Percentiles rank a stretch among this genome's conserved stretches.
Evolutionary conservation across 768 basidiomycete species (phyloP).

Genomic region (Thelephora ganbajun): DNA sequence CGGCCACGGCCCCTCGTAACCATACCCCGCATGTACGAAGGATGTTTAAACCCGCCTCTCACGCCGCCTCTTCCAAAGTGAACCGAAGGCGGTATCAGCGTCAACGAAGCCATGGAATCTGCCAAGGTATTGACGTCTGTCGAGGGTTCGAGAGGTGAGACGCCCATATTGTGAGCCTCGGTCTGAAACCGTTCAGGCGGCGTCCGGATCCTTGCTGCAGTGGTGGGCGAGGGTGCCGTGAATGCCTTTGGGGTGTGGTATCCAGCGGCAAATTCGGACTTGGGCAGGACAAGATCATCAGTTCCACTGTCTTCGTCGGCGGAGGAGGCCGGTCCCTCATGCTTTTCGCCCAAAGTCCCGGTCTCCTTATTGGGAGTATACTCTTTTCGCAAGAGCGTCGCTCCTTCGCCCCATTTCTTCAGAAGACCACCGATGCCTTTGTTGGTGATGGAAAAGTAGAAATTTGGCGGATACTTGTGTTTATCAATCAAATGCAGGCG

Average conservation of each 20-base stretch:
- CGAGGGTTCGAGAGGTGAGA: constrained; percentile 1
- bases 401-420: constrained; percentile 74
- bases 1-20: background rate
- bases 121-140: constrained; percentile 34
- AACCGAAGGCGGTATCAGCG: constrained; percentile 54
- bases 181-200: constrained; percentile 1
- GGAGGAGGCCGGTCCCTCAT: constrained; percentile 13
- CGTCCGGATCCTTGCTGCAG: constrained; percentile 6
- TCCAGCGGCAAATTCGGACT: constrained; percentile 7
- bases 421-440: constrained; percentile 77
- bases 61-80: constrained; percentile 60
- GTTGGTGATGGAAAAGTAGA: constrained; percentile 85
- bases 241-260: constrained; percentile 5
- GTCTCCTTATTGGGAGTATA: constrained; percentile 38
- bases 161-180: constrained; percentile 12
- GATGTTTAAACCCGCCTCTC: background rate
- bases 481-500: constrained; percentile 70
- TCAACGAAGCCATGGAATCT: constrained; percentile 29
- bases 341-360: constrained; percentile 11
- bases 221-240: constrained; percentile 4
- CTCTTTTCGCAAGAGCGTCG: constrained; percentile 56
- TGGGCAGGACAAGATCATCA: background rate
- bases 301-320: constrained; percentile 14
- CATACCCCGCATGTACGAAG: too few species aligned
- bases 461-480: constrained; percentile 79